Evolutionary conservation across 495 filamentous ascomycete species (phyloP), one percentile per base, ranked within the genome.

Genomic region (Aspergillus saccharolyticus): DNA sequence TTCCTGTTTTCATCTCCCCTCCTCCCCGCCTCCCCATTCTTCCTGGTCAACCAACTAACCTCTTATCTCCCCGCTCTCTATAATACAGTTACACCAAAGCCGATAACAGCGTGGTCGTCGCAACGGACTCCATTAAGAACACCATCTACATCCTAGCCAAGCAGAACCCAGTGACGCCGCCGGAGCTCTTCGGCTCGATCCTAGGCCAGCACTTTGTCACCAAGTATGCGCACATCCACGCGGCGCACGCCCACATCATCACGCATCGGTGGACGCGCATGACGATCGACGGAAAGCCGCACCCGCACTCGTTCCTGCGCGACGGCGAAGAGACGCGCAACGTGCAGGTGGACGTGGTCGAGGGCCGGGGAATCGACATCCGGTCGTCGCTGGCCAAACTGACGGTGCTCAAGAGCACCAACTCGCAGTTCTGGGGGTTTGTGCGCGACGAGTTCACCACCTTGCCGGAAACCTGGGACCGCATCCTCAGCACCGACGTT

Each of bases 81-180:
- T 28, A 12, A 39, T 24, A 20, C 62, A 92, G 89, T 52, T 97
- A 96, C 80, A 98, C 91, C 57, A 72, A 83, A 67, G 93, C 90
- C 65, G 94, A 98, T 76, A 98, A 98, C 80, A 89, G 87, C 70
- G 89, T 95, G 53, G 82, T 98, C 21, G 94, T 98, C 43, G 91
- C 94, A 52, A 98, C 94, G 42, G 94, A 98, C 74, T 93, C 91
- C 10, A 93, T 96, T 79, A 98, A 98, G 78, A 96, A 98, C 76
- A 96, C 92, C 60, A 85, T 90, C 76, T 96, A 93, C 75, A 90
- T 97, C 81, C 79, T 85, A 53, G 93, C 94, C 62, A 97, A 96
- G 74, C 89, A 96, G 70, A 81, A 93, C 78, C 89, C 94, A 48
- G 89, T 97, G 56, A 91, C 85, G 51, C 91, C 94, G 18, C 94